phyloP scores from a whole-genome alignment of 805 yeast species.

The Candida ovalis region DNA sequence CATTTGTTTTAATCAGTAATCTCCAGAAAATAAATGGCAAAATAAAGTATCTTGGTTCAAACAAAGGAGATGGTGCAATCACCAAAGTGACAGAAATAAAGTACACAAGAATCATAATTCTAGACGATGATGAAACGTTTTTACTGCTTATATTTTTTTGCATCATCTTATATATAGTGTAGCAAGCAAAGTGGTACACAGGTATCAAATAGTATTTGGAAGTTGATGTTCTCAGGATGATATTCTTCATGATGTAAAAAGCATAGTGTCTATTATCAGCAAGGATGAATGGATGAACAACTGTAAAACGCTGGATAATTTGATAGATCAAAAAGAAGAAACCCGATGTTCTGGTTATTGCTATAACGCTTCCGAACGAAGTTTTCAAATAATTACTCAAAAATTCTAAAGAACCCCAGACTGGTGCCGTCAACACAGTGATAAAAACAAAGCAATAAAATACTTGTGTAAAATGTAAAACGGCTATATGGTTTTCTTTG shows the following conservation, averaged over 20 bases:
- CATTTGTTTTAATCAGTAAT: slow-evolving; percentile 43
- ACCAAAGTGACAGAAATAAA: slow-evolving; percentile 53
- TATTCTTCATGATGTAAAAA: slow-evolving; percentile 73
- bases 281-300: slow-evolving; percentile 83
- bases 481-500: slow-evolving; percentile 73
- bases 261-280: slow-evolving; percentile 95
- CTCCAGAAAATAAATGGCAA: slow-evolving; percentile 78
- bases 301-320: slow-evolving; percentile 56
- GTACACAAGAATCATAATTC: slow-evolving; percentile 46
- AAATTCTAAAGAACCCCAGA: slow-evolving; percentile 54
- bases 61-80: slow-evolving; percentile 82
- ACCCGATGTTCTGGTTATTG: slow-evolving; percentile 16
- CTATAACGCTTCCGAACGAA: slow-evolving; percentile 23
- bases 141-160: slow-evolving; percentile 4
- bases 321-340: slow-evolving; percentile 35
- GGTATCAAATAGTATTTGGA: slow-evolving; percentile 55
- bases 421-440: slow-evolving; percentile 64
- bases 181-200: slow-evolving; percentile 57
- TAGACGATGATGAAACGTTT: slow-evolving; percentile 20
- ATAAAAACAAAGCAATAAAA: slow-evolving; percentile 73
- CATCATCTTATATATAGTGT: slow-evolving; percentile 22
- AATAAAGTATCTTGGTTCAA: slow-evolving; percentile 92
- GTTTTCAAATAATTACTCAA: slow-evolving; percentile 37
- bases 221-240: slow-evolving; percentile 49
- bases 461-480: slow-evolving; percentile 73